phyloP scores from a whole-genome alignment of 1,284 basidiomycete species.

The Boletus semigastroideus region DNA sequence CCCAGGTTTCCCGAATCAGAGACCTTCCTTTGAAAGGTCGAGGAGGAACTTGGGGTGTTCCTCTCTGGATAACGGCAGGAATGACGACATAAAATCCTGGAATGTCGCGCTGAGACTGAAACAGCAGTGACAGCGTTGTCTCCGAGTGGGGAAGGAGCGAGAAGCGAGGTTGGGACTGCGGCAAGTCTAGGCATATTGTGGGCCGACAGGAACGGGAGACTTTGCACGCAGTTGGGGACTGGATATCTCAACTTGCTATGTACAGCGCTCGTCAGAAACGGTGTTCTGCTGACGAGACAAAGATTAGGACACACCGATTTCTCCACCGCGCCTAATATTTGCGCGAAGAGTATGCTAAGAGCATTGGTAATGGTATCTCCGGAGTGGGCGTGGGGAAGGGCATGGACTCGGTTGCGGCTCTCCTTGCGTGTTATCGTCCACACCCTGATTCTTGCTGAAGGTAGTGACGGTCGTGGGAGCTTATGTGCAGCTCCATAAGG shows the following conservation, averaged over 20 bases:
- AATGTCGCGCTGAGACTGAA: conserved; percentile 65
- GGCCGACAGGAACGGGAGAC: conserved; percentile 71
- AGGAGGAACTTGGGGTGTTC: conserved; percentile 82
- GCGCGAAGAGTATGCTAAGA: conserved; percentile 61
- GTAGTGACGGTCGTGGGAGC: no score
- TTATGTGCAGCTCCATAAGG: no score
- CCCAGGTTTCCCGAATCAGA: conserved; percentile 84
- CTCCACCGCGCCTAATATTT: conserved; percentile 69
- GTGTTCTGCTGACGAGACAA: neutral
- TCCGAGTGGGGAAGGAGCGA: conserved; percentile 67
- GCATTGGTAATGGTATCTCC: conserved; percentile 20
- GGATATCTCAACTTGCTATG: conserved; percentile 62
- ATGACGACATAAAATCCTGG: conserved; percentile 88
- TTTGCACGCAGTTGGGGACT: conserved; percentile 73
- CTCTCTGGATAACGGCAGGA: conserved; percentile 80
- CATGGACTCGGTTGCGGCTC: no score
- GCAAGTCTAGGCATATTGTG: conserved; percentile 45
- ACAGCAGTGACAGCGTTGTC: conserved; percentile 56
- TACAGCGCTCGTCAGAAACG: neutral
- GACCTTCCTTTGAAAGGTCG: conserved; percentile 78
- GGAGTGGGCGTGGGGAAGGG: no score
- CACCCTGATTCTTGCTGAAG: no score
- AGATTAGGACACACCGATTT: conserved; percentile 52
- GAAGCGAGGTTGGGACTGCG: conserved; percentile 39
- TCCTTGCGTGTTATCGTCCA: no score